A percentile compares a stretch with the other conserved stretches of the same genome.
phyloP scores from a whole-genome alignment of 164 flowering plant species.

The Protea cynaroides region DNA sequence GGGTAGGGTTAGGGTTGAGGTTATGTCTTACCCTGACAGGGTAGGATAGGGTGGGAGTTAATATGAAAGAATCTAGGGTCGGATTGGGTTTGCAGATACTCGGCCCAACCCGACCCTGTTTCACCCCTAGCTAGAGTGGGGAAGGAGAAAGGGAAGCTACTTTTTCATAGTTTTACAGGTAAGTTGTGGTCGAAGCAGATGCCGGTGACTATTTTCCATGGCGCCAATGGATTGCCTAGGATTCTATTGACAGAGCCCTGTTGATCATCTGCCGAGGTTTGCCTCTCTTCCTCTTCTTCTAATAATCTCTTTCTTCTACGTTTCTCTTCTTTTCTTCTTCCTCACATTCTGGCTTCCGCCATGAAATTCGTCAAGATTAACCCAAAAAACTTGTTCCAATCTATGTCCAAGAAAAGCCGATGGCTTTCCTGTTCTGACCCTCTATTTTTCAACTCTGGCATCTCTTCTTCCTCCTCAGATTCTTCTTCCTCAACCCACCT shows the following conservation, averaged over 20 bases:
- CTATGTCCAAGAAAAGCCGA: background rate
- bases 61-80: too few species aligned
- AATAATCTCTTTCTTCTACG: conserved; percentile 7
- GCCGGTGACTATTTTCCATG: conserved; percentile 38
- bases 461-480: conserved; percentile 27
- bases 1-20: too few species aligned
- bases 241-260: conserved; percentile 55
- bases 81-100: too few species aligned
- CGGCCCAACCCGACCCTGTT: too few species aligned
- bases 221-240: conserved; percentile 41
- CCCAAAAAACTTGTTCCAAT: conserved; percentile 25
- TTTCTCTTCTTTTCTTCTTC: conserved; percentile 11
- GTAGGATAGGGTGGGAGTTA: too few species aligned
- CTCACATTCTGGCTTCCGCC: conserved; percentile 1
- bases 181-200: conserved; percentile 22
- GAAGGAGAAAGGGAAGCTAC: background rate
- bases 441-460: conserved; percentile 33
- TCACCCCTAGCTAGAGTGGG: conserved; percentile 12
- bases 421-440: conserved; percentile 40
- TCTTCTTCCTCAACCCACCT: conserved; percentile 7
- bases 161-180: background rate
- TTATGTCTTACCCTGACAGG: too few species aligned
- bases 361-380: conserved; percentile 30
- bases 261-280: conserved; percentile 84
- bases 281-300: background rate